Evolutionary conservation across 495 filamentous ascomycete species (phyloP), one percentile per base, ranked within the genome.

Genomic region (Penicillium pulvis): DNA sequence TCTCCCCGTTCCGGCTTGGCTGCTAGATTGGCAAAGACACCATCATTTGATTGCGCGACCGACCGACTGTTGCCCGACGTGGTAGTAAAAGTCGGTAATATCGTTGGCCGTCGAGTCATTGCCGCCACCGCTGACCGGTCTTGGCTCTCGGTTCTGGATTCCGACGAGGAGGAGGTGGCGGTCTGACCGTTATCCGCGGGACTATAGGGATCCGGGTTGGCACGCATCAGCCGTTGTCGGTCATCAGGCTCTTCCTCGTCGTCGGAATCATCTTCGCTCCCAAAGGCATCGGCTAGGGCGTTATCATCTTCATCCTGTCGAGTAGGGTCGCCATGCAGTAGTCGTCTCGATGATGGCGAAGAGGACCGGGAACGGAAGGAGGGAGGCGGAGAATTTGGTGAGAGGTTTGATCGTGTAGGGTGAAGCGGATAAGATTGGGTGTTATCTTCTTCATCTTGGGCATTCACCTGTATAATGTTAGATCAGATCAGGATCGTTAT

Each of bases 21-120:
- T 61, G 82, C 90, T 61, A 98, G 74, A 69, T 98, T 98, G 59
- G 93, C 92, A 74, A 96, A 98, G 33, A 98, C 94, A 55, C 94
- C 94, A 80, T 98, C 95, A 53, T 92, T 93, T 16, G 79, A 78
- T 10, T 71, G 69, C 31, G 62, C 66, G 63, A 89, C 83, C 10
- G 88, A 77, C 52, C 80, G 77, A 56, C 77, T 73, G 2, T 74
- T 62, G 39, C 64, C 64, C 14, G 71, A 62, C 57, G 69, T 55
- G n/a, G 79, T 61, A 11, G 70, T 55, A 50, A 83, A 81, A 20
- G 66, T 71, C 6, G 81, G 80, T 56, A 86, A 58, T 56, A 85
- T 65, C 53, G 85, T 87, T 19, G 78, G 76, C 57, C 76, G 72
- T 63, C 85, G 71, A 48, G 76, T 64, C 16, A 80, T 51, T 43